Evolutionary conservation across 2,329 filamentous ascomycete species (phyloP).

Genomic region (Myrmaecium sp.): DNA sequence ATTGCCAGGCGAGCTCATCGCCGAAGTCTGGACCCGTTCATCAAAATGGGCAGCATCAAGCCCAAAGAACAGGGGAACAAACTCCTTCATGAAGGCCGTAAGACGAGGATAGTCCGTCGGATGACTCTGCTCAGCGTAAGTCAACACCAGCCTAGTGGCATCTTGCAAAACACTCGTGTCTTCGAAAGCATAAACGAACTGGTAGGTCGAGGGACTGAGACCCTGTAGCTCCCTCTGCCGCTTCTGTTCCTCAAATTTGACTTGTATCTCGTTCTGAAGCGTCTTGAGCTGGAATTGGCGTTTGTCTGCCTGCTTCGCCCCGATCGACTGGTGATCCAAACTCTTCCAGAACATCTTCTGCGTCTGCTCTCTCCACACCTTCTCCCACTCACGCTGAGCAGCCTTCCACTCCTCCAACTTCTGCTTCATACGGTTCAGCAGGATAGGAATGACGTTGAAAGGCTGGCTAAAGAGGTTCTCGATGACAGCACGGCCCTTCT

Average conservation of each 20-base stretch:
- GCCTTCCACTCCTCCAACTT: constrained; percentile 98
- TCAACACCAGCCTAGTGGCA: constrained; percentile 27
- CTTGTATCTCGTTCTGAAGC: constrained; percentile 77
- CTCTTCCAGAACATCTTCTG: constrained; percentile 91
- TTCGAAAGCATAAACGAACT: constrained; percentile 59
- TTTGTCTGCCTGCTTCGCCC: constrained; percentile 79
- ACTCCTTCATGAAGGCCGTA: constrained; percentile 30
- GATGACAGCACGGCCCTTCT: constrained; percentile 70
- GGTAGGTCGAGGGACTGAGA: constrained; percentile 46
- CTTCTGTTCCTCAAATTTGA: constrained; percentile 80
- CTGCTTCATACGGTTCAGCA: constrained; percentile 79
- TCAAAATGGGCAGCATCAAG: constrained; percentile 39
- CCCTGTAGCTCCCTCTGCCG: constrained; percentile 46
- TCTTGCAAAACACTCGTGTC: constrained; percentile 36
- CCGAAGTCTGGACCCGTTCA: constrained; percentile 42
- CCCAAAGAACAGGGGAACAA: constrained; percentile 33
- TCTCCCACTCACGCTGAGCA: constrained; percentile 94
- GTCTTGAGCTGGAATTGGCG: constrained; percentile 80
- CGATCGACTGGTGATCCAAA: constrained; percentile 88
- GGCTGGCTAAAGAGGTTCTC: constrained; percentile 73
- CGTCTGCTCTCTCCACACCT: constrained; percentile 94
- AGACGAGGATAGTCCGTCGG: constrained; percentile 27
- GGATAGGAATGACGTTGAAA: constrained; percentile 72
- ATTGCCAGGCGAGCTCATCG: constrained; percentile 31
- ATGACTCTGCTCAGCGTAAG: constrained; percentile 25